Base-by-base conservation (phyloP, 2,329 filamentous ascomycete species). In the Pleurostoma richardsiae region DNA sequence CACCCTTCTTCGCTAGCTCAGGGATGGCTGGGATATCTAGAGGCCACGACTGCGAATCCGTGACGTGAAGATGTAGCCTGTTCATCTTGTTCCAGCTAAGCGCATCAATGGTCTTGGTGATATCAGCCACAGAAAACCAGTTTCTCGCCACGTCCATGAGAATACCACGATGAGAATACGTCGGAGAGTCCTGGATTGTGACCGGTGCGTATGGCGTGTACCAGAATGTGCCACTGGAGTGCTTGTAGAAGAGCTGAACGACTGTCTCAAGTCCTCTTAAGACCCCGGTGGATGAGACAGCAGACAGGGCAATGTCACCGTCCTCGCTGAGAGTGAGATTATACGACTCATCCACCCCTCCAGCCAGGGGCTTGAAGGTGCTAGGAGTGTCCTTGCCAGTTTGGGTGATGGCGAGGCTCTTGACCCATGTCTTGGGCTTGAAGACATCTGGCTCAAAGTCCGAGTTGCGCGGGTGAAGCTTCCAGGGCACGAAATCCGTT, bases 41-140 rank as follows among this genome's bases (percentile, higher is more conserved):
- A 0, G 90, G 90, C 86, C 89, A 95, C 4, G 88, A 88, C 65
- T 95, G 89, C 11, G 85, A 83, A 64, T 95, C 89, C 4, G 88
- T 94, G 48, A 85, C 76, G 69, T 95, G 89, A 45, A 92, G 71
- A 65, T 94, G 89, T 47, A 95, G 74, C 5, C 83, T 76, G 67
- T 94, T 94, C 73, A 94, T 78, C 70, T 95, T 94, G 70, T 84
- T 89, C 77, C 82, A 90, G 2, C 86, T 72, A 53, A 87, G 67
- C 39, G 82, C 86, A 59, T 95, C 87, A 53, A 96, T 87, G 45
- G 83, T 88, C 43, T 83, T 81, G 58, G 83, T 75, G 54, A 95
- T 83, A 56, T 87, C 80, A 4, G 72, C 63, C 28, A 88, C 69
- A 1, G 80, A 75, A 64, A 85, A 88, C 68, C 77, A 94, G 58